These are phyloP conservation scores for Pseudonitzschia multiseries DNA, from an alignment of 108 stramenopile species.

Conservation along the genomic window DNA sequence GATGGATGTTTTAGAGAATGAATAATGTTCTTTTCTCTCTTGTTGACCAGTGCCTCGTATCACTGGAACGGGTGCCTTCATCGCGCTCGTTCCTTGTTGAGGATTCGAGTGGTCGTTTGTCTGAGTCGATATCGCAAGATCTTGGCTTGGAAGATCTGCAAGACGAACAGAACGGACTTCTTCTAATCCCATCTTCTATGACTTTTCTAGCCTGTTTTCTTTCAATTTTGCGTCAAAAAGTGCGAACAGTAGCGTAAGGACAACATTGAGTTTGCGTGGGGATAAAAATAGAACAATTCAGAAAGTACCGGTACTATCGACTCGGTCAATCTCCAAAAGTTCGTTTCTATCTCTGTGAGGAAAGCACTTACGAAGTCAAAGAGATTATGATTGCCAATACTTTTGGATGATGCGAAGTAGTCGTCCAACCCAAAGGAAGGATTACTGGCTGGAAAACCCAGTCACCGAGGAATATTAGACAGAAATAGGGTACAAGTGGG, in stretches of 20 bases:
- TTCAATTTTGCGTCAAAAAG: background rate
- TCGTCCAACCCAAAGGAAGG: slow-evolving; percentile 10
- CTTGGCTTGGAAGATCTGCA: background rate
- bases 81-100: background rate
- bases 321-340: background rate
- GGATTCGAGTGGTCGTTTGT: background rate
- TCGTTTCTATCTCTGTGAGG: background rate
- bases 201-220: background rate
- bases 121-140: background rate
- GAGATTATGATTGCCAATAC: background rate
- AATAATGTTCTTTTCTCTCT: background rate
- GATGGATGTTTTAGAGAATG: background rate
- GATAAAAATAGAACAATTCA: background rate
- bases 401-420: background rate
- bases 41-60: background rate
- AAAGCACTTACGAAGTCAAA: background rate
- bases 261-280: background rate
- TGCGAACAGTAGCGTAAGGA: background rate
- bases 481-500: background rate
- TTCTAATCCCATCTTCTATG: background rate
- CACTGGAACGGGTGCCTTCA: background rate
- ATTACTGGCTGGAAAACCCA: background rate
- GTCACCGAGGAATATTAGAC: background rate
- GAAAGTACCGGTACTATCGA: background rate
- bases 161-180: background rate